Evolutionary conservation across 1,139 yeast genomes (phyloP).

Genomic region (Saccharomyces hybrid): DNA sequence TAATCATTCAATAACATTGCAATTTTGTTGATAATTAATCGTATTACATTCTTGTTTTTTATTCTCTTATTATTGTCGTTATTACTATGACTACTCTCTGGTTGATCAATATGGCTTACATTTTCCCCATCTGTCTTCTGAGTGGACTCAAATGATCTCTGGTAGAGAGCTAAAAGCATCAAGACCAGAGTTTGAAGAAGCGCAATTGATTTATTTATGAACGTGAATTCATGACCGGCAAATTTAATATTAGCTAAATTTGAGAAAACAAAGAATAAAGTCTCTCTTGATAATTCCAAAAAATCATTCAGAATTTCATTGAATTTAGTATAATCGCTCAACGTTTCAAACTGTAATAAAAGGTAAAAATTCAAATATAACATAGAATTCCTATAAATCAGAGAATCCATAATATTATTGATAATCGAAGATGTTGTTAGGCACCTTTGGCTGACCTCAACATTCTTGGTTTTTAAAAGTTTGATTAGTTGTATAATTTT

Average conservation of each 20-base stretch:
- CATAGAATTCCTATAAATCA: constrained; percentile 23
- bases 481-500: constrained; percentile 17
- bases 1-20: constrained; percentile 27
- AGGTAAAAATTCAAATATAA: constrained; percentile 19
- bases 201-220: constrained; percentile 20
- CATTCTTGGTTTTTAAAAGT: constrained; percentile 14
- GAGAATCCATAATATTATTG: constrained; percentile 23
- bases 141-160: constrained; percentile 12
- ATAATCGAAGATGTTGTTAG: constrained; percentile 18
- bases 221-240: constrained; percentile 29
- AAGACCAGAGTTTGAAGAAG: constrained; percentile 19
- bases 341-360: constrained; percentile 21
- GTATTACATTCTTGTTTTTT: not conserved
- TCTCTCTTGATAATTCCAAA: constrained; percentile 23
- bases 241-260: constrained; percentile 27
- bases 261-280: constrained; percentile 28
- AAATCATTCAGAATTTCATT: constrained; percentile 18
- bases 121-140: not conserved
- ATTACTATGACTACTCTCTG: not conserved
- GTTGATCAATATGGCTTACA: not conserved
- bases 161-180: constrained; percentile 22
- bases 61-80: not conserved
- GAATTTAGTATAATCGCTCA: constrained; percentile 16
- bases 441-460: constrained; percentile 21
- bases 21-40: constrained; percentile 20